A percentile compares a stretch with the other conserved stretches of the same genome.
Conservation (phyloP, 306 rosid genomes). For the Dalbergia oliveri region DNA sequence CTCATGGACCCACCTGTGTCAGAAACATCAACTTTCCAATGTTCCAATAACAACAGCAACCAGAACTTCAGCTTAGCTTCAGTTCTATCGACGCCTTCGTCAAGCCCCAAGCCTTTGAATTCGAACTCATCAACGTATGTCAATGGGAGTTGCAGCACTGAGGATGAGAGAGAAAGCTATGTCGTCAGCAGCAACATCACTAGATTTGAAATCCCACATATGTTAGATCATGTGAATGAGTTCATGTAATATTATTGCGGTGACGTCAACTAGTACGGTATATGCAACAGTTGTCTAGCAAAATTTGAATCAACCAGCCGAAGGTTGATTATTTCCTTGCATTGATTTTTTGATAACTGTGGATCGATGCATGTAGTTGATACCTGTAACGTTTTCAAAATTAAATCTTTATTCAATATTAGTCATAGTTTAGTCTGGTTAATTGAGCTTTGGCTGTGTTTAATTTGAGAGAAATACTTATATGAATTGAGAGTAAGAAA, state of each 20-base stretch:
- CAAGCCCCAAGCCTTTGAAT: slow-evolving; percentile 70
- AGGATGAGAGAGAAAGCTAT: slow-evolving; percentile 85
- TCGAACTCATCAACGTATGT: slow-evolving; percentile 67
- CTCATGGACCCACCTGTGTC: slow-evolving; percentile 41
- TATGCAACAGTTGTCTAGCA: slow-evolving; percentile 7
- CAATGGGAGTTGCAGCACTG: slow-evolving; percentile 51
- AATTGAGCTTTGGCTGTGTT: slow-evolving; percentile 33
- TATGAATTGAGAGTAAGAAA: too few species aligned
- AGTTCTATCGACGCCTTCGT: slow-evolving; percentile 74
- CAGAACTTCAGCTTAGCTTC: slow-evolving; percentile 63
- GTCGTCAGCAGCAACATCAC: slow-evolving; percentile 67
- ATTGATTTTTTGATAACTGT: slow-evolving; percentile 32
- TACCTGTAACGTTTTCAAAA: slow-evolving; percentile 52
- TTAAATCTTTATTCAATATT: slow-evolving; percentile 37
- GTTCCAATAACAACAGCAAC: slow-evolving; percentile 52
- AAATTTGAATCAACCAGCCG: slow-evolving; percentile 23
- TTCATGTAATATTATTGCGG: slow-evolving; percentile 45
- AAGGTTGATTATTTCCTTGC: slow-evolving; percentile 11
- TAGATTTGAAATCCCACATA: slow-evolving; percentile 60
- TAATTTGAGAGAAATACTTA: too few species aligned
- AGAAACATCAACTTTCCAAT: slow-evolving; percentile 51
- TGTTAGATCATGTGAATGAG: slow-evolving; percentile 55
- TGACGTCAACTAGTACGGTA: too few species aligned
- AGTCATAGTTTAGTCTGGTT: slow-evolving; percentile 30
- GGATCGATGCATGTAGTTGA: slow-evolving; percentile 39